A percentile compares a stretch with the other conserved stretches of the same genome.
phyloP scores from a whole-genome alignment of 352 stramenopile genomes.

The Phytophthora rubi region DNA sequence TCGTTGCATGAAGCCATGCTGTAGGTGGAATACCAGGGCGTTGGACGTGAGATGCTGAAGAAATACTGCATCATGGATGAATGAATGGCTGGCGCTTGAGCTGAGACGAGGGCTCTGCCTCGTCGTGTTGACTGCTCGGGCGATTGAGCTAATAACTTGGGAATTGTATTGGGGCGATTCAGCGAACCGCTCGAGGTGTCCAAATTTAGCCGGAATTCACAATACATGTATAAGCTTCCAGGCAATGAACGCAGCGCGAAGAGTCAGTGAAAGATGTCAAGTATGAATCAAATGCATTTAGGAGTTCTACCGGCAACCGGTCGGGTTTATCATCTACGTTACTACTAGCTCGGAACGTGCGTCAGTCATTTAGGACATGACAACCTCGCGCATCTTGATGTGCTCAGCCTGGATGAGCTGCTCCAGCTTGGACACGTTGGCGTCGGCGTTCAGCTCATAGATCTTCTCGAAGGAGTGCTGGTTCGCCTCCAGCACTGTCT shows the following conservation, averaged over 20 bases:
- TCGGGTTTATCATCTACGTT: constrained; percentile 37
- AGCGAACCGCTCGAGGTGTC: no score
- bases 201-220: no score
- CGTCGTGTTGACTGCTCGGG: no score
- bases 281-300: constrained; percentile 35
- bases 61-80: no score
- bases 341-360: constrained; percentile 30
- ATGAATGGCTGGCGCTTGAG: no score
- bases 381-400: constrained; percentile 73
- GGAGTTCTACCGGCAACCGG: constrained; percentile 36
- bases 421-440: constrained; percentile 86
- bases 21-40: no score
- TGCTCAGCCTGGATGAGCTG: constrained; percentile 88
- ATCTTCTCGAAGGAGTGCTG: constrained; percentile 95
- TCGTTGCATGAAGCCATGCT: no score
- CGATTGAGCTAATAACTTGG: no score
- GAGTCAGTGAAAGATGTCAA: no score
- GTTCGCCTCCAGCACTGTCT: constrained; percentile 93
- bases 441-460: constrained; percentile 93
- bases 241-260: neutral
- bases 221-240: neutral
- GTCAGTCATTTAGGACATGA: constrained; percentile 54
- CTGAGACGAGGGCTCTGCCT: no score
- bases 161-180: no score
- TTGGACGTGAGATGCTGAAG: no score